Base-by-base conservation (phyloP, 2,329 filamentous ascomycete genomes). In the Aspergillus amoenus region DNA sequence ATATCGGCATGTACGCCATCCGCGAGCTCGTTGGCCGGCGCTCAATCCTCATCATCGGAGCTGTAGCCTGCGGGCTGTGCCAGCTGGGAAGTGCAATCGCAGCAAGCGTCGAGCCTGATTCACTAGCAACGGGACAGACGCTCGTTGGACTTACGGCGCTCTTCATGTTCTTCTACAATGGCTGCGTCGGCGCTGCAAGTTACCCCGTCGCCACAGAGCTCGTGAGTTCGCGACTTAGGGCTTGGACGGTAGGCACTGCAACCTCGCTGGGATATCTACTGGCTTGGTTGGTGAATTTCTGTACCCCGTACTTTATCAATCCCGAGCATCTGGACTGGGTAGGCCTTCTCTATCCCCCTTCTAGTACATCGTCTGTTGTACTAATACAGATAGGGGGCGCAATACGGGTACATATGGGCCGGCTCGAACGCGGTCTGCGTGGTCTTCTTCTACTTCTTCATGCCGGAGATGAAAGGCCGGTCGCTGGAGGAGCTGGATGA, bases 1-100 rank as follows among this genome's bases (percentile, higher is more conserved):
- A 81, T 49, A 53, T 79, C 22, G 79, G 80, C 42, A 79, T 83
- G 59, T 79, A 74, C 61, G 69, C 77, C 15, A 81, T 82, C 71
- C 76, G 78, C 21, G 70, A 79, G 32, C 66, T 80, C 13, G 70
- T 80, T 51, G 80, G 80, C 0, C 74, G 80, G 2, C 74, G 80
- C 6, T 70, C 71, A 2, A 76, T 82, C 32, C 73, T 82, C 47
- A 82, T 81, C 53, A 69, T 77, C 3, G 41, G n/a, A 2, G 37
- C 37, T 8, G 2, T 40, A 8, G 37, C 37, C 4, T 40, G 37
- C 15, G 80, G 81, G 4, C 42, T 44, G 8, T 44, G 42, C 2
- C 42, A 44, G 21, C 18, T 44, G 5, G 42, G 17, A 24, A 44
- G 42, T 24, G 42, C 42, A 0, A 44, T 46, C 24, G 24, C 24